Evolutionary conservation across 2,329 filamentous ascomycete species (phyloP), one percentile per base, ranked within the genome.

Genomic region (Colletotrichum godetiae): DNA sequence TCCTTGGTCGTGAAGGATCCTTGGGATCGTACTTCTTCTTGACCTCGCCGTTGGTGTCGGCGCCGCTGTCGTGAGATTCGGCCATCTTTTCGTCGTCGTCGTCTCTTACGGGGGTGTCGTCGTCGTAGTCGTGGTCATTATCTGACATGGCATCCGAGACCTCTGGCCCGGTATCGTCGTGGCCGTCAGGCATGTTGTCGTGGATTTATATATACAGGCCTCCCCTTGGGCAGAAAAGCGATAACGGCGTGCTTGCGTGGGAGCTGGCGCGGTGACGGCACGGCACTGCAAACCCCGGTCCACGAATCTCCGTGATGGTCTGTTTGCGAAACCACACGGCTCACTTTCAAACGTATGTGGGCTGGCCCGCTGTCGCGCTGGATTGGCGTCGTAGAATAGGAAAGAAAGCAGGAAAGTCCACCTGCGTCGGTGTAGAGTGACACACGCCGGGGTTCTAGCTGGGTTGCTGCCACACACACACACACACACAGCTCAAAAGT

Each of bases 1-100:
- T 91, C 78, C 95, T 89, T 22, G 97, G 96, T 73, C 97, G 91
- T 79, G 93, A 88, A 69, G 96, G 95, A 82, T 99, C 97, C 84
- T 98, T 98, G 69, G 95, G 91, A 85, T 94, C 89, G 81, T 92
- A 88, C 84, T 92, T 93, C 84, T 93, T 93, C 84, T 91, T 91
- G 71, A 86, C 82, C 78, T 89, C 87, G 71, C 83, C 84, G 75
- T 83, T 84, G 75, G 87, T 84, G 75, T 87, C 84, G 77, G 83
- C 82, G 53, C 71, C 71, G 62, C 71, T 73, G 27, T 74, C 74
- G 58, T 75, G 81, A 78, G 86, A 82, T 75, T 86, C 86, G 75
- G 85, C 80, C 87, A 89, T 89, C 77, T 84, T 90, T 31, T 74
- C 68, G 76, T 88, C 86, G 82, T 88, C 85, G 78, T 86, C 81